Percentiles rank a stretch among this genome's conserved stretches.
phyloP scores from a whole-genome alignment of 2,329 filamentous ascomycete genomes.

The Colletotrichum truncatum region DNA sequence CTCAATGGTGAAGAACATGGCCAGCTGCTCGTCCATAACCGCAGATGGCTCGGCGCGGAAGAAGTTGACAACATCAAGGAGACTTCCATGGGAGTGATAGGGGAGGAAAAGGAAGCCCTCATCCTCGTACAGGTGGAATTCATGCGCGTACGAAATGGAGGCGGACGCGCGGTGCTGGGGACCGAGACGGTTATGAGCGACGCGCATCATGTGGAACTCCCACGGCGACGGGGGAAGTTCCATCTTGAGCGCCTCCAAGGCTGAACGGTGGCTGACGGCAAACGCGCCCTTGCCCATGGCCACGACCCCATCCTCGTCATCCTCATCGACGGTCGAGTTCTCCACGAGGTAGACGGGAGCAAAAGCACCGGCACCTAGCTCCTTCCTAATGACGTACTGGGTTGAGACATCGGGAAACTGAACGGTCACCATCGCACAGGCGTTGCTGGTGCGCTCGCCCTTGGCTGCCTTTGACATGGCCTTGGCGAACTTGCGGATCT shows the following conservation, averaged over 20 bases:
- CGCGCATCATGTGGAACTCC: conserved; percentile 97
- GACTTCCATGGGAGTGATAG: conserved; percentile 86
- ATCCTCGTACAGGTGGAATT: conserved; percentile 90
- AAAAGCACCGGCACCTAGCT: conserved; percentile 93
- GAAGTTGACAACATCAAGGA: conserved; percentile 94
- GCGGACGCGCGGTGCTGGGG: conserved; percentile 75
- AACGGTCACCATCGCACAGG: conserved; percentile 68
- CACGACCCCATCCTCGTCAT: conserved; percentile 53
- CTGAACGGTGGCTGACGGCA: conserved; percentile 61
- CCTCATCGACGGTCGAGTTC: conserved; percentile 64
- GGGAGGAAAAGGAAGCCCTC: conserved; percentile 92
- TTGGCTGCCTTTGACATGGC: conserved; percentile 66
- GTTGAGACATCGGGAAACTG: conserved; percentile 72
- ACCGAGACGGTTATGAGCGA: conserved; percentile 80
- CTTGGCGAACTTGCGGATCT: conserved; percentile 86
- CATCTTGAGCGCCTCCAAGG: conserved; percentile 91
- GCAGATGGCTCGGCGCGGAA: conserved; percentile 76
- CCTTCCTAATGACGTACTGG: conserved; percentile 81
- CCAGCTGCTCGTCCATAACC: conserved; percentile 88
- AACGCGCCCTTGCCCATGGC: conserved; percentile 71
- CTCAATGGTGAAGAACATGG: conserved; percentile 96
- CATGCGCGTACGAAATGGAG: conserved; percentile 84
- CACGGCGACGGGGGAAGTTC: conserved; percentile 88
- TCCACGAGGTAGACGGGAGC: conserved; percentile 95
- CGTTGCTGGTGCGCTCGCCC: conserved; percentile 70